phyloP scores from a whole-genome alignment of 495 filamentous ascomycete species.

The Penicillium lagena region DNA sequence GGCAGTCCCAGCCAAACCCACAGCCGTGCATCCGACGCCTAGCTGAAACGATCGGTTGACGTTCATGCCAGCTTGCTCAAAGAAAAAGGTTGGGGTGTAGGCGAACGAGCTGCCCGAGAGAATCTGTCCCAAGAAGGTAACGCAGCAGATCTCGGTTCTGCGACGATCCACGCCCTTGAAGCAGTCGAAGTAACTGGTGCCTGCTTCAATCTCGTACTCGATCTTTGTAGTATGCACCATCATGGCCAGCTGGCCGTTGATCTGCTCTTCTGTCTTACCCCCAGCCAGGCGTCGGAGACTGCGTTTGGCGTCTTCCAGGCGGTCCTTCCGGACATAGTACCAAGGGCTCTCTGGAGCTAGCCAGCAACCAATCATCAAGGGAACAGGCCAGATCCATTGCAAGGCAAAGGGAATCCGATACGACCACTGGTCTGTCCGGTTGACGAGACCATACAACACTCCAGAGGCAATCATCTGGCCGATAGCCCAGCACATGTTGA shows the following conservation, averaged over 20 bases:
- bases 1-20: conserved; percentile 53
- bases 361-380: conserved; percentile 48
- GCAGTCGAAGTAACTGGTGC: conserved; percentile 58
- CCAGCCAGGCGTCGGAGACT: conserved; percentile 34
- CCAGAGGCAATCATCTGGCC: conserved; percentile 54
- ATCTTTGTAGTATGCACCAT: conserved; percentile 57
- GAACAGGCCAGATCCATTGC: conserved; percentile 62
- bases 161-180: conserved; percentile 64
- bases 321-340: conserved; percentile 55
- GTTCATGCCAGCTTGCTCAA: conserved; percentile 59
- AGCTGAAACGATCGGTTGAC: conserved; percentile 46
- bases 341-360: conserved; percentile 60
- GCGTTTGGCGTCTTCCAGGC: conserved; percentile 35
- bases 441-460: conserved; percentile 44
- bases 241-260: conserved; percentile 45
- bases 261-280: conserved; percentile 42
- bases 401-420: conserved; percentile 55
- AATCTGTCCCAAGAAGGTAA: conserved; percentile 68
- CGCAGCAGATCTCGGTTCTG: conserved; percentile 65
- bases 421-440: conserved; percentile 23
- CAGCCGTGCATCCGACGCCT: conserved; percentile 44
- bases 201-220: conserved; percentile 51
- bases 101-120: conserved; percentile 65
- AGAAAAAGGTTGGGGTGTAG: conserved; percentile 67
- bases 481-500: conserved; percentile 64